Conservation (phyloP, 2,329 filamentous ascomycete genomes). For the Hypoxylon sp. region DNA sequence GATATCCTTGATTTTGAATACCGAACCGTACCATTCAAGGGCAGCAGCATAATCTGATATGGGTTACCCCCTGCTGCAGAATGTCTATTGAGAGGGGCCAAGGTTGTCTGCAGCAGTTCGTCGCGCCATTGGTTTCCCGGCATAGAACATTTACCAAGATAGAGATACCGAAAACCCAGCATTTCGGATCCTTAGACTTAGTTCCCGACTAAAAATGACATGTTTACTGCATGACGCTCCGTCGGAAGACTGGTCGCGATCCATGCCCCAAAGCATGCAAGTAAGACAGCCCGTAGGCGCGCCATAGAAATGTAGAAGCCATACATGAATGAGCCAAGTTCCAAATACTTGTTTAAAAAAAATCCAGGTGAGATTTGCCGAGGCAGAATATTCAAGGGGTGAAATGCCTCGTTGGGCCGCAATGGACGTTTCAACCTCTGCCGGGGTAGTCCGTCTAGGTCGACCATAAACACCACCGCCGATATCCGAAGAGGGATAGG, state of each 20-base stretch:
- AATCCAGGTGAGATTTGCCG: slow-evolving; percentile 13
- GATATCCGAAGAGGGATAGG: slow-evolving; percentile 21
- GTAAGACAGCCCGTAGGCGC: slow-evolving; percentile 21
- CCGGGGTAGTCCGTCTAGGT: slow-evolving; percentile 27
- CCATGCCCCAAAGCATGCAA: slow-evolving; percentile 22
- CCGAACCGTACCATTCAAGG: slow-evolving; percentile 5
- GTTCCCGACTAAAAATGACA: slow-evolving; percentile 23
- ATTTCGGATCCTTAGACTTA: slow-evolving; percentile 18
- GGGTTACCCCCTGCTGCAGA: not conserved
- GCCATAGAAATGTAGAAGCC: slow-evolving; percentile 2
- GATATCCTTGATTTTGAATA: not conserved
- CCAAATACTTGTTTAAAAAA: not conserved
- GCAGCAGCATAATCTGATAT: slow-evolving; percentile 15
- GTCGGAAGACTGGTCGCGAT: slow-evolving; percentile 29
- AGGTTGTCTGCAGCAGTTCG: slow-evolving; percentile 5
- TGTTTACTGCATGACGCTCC: slow-evolving; percentile 11
- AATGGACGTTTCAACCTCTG: slow-evolving; percentile 34
- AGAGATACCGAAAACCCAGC: slow-evolving; percentile 21
- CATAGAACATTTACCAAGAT: slow-evolving; percentile 10
- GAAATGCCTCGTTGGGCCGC: slow-evolving; percentile 42
- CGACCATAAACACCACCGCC: slow-evolving; percentile 21
- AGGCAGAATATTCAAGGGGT: slow-evolving; percentile 12
- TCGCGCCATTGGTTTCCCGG: slow-evolving; percentile 16
- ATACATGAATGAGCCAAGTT: slow-evolving; percentile 8
- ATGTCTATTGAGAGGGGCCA: not conserved